Evolutionary conservation across 148 eudicot genomes (phyloP), one percentile per base, ranked within the genome.

Genomic region (Gaultheria prostrata): DNA sequence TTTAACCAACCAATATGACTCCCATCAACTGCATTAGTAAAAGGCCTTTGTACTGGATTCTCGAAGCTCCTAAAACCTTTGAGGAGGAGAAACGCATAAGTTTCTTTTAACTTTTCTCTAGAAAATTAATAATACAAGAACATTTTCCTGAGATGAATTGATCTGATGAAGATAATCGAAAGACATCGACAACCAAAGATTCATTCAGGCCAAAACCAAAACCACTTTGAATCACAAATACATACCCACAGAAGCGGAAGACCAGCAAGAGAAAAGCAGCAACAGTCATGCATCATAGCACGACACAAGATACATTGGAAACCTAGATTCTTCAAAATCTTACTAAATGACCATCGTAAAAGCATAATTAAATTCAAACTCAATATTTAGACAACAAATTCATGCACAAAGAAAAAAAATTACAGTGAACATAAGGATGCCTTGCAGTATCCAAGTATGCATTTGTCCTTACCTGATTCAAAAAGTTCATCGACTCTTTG

Each of bases 401-500:
- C 61, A 49, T 28, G 54, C 79, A 49, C 13, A 26, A 26, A 11
- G 56, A 32, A 77, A 77, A 65, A 9, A 78, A 10, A 21, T 3
- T 20, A 35, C 45, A 10, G 21, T 28, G 45, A 20, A 78, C 8
- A 53, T 30, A 51, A 77, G 7, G 57, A 53, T 28, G 20, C 35
- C 26, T 32, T 51, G 20, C 3, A 9, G 20, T 45, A 32, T 49
- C 69, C 77, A 51, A 84, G 53, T 49, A 82, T 69, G 61, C 53
- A 39, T 59, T 32, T 75, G 35, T n/a, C 24, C 17, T 80, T 86
- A 93, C 98, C 97, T 95, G 98, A 86, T 87, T 95, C 80, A 95
- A 90, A 87, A 95, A 95, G 85, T 86, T 91, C 85, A 87, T 92
- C 9, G 93, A 92, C 81, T 95, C 98, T 85, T 93, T 91, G 30